Conservation (phyloP, 1,139 yeast species). For the Candida sp. region DNA sequence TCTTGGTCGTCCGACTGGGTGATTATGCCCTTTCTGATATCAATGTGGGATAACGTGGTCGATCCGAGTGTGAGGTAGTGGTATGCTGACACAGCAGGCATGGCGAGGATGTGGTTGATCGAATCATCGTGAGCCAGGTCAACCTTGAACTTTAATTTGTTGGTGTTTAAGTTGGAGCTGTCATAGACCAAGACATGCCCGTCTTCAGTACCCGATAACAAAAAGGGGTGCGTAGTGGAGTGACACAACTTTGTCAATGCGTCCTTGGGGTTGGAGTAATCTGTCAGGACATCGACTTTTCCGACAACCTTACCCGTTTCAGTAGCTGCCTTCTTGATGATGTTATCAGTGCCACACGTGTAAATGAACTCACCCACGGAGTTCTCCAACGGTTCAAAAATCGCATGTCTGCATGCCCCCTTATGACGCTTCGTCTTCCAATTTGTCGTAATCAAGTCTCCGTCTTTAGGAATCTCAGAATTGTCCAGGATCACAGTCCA, state of each 20-base stretch:
- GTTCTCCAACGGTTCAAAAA: slow-evolving; percentile 58
- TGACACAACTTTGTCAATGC: slow-evolving; percentile 66
- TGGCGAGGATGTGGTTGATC: slow-evolving; percentile 73
- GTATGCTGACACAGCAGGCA: slow-evolving; percentile 75
- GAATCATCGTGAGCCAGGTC: slow-evolving; percentile 72
- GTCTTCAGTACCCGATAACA: slow-evolving; percentile 80
- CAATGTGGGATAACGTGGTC: slow-evolving; percentile 81
- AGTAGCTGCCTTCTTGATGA: slow-evolving; percentile 75
- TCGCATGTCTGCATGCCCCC: slow-evolving; percentile 80
- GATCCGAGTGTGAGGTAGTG: slow-evolving; percentile 85
- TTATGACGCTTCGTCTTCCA: slow-evolving; percentile 95
- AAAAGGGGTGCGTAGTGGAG: slow-evolving; percentile 64
- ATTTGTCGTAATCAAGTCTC: slow-evolving; percentile 31
- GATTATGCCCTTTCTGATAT: slow-evolving; percentile 70
- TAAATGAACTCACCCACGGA: slow-evolving; percentile 58
- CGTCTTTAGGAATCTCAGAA: slow-evolving; percentile 29
- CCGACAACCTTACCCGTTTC: slow-evolving; percentile 77
- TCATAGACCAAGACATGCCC: slow-evolving; percentile 72
- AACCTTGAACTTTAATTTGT: slow-evolving; percentile 44
- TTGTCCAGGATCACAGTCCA: slow-evolving; percentile 52
- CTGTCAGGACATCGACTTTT: slow-evolving; percentile 42
- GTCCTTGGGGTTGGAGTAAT: slow-evolving; percentile 32
- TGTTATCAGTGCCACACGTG: slow-evolving; percentile 81
- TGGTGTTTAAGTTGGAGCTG: slow-evolving; percentile 47
- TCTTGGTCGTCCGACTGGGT: slow-evolving; percentile 87